Evolutionary conservation across 1,284 basidiomycete genomes (phyloP), one percentile per base, ranked within the genome.

Genomic region (Cryptococcus floricola): DNA sequence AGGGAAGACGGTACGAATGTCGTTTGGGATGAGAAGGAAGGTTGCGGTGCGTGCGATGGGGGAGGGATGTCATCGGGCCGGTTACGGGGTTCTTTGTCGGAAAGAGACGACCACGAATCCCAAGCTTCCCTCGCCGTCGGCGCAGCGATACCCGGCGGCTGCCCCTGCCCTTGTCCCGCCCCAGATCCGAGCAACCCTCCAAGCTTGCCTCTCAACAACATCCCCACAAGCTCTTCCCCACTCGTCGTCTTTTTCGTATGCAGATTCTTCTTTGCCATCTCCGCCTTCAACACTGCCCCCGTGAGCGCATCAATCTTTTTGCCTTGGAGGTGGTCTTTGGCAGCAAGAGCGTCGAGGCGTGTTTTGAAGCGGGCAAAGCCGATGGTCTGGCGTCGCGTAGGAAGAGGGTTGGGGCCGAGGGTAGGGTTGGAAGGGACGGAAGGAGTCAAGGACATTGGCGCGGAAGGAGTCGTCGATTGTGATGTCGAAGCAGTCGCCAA

Each of bases 261-360:
- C 46, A 98, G 76, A 71, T 98, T 98, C 84, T 98, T 98, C 85
- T 98, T 98, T 39, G 95, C 95, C 91, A 98, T 97, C 79, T 98
- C 96, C 16, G 95, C 95, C 76, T 98, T 98, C 51, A 98, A 78
- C 1, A 95, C 88, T 7, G 89, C 87, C 9, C 93, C 93, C 65
- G 92, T 92, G 73, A 98, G 89, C n/a, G 89, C 84, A 70, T 98
- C 95, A 37, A 98, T 89, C 53, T 91, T 84, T 51, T 89, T 83
- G 2, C 95, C 94, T 73, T 96, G 93, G 7, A 98, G 80, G 6
- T 86, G 82, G 69, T 98, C 95, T 28, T 90, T 82, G 9, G 96
- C 95, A 13, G 86, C 85, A 0, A 97, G 75, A 0, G 95, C 95
- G 66, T 95, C 92, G 37, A 86, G 84, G 18, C 92, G 83, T 19